Evolutionary conservation across 2,329 filamentous ascomycete species (phyloP).

Genomic region (Penicillium griseofulvum): DNA sequence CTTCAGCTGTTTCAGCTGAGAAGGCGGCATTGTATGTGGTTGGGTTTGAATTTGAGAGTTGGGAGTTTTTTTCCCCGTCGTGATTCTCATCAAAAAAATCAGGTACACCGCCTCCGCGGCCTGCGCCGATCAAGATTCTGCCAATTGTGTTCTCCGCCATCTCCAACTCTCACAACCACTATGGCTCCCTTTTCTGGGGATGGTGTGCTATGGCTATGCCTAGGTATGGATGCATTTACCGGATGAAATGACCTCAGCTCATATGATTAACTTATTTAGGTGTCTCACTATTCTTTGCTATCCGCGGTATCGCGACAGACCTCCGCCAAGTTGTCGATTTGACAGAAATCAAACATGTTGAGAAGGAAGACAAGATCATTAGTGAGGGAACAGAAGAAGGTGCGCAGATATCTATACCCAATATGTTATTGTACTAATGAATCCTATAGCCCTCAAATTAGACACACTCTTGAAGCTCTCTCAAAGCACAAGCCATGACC

Average conservation of each 20-base stretch:
- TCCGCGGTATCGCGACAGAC: conserved; percentile 57
- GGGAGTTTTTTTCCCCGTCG: conserved; percentile 27
- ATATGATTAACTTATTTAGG: conserved; percentile 24
- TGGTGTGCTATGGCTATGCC: conserved; percentile 39
- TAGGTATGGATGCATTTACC: conserved; percentile 27
- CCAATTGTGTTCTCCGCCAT: conserved; percentile 24
- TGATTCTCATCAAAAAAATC: conserved; percentile 26
- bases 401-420: conserved; percentile 11
- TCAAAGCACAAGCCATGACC: conserved; percentile 68
- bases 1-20: conserved; percentile 94
- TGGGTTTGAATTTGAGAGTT: conserved; percentile 18
- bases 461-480: conserved; percentile 67
- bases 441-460: conserved; percentile 53
- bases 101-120: conserved; percentile 34
- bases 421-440: conserved; percentile 16
- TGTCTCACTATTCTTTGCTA: conserved; percentile 49
- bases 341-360: conserved; percentile 61
- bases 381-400: conserved; percentile 72
- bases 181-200: conserved; percentile 40
- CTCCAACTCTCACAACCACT: conserved; percentile 10
- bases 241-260: accelerated
- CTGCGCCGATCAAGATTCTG: conserved; percentile 29
- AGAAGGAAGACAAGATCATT: conserved; percentile 69
- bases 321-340: conserved; percentile 40
- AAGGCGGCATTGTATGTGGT: conserved; percentile 71